Conservation (phyloP, 2,329 filamentous ascomycete species). For the Fusarium oxysporum region DNA sequence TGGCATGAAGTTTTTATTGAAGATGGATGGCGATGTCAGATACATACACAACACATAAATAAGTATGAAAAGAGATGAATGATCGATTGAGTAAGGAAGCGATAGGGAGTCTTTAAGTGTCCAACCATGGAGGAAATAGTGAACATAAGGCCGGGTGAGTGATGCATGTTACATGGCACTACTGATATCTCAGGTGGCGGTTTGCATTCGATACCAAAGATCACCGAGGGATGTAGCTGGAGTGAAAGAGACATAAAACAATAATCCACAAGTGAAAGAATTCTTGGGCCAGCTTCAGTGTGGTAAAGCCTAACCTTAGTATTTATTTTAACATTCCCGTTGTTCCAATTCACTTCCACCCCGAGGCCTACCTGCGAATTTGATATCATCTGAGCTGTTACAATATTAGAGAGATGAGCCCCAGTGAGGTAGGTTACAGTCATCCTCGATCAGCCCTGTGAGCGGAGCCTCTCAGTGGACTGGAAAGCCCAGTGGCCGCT, state of each 20-base stretch:
- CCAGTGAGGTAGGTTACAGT: not conserved
- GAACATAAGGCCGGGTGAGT: not conserved
- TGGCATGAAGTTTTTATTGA: slow-evolving; percentile 3
- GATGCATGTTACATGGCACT: not conserved
- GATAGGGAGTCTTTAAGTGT: not conserved
- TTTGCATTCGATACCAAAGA: not conserved
- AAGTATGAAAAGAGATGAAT: not conserved
- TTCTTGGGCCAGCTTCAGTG: not conserved
- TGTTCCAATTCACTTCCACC: not conserved
- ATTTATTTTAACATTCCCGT: not conserved
- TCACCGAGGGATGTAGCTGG: not conserved
- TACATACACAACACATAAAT: not conserved
- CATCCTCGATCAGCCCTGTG: slow-evolving; percentile 27
- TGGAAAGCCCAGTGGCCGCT: not conserved
- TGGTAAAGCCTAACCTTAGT: not conserved
- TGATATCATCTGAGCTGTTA: not conserved
- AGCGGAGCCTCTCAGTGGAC: slow-evolving; percentile 20
- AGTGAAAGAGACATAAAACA: not conserved
- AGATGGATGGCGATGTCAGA: not conserved
- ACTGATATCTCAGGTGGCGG: not conserved
- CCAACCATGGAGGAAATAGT: not conserved
- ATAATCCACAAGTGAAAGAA: not conserved
- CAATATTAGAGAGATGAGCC: not conserved
- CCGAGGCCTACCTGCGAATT: not conserved
- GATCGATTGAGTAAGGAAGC: not conserved